Evolutionary conservation across 208 protist genomes (phyloP), one percentile per base, ranked within the genome.

Genomic region (Jaenimonas drosophilae): DNA sequence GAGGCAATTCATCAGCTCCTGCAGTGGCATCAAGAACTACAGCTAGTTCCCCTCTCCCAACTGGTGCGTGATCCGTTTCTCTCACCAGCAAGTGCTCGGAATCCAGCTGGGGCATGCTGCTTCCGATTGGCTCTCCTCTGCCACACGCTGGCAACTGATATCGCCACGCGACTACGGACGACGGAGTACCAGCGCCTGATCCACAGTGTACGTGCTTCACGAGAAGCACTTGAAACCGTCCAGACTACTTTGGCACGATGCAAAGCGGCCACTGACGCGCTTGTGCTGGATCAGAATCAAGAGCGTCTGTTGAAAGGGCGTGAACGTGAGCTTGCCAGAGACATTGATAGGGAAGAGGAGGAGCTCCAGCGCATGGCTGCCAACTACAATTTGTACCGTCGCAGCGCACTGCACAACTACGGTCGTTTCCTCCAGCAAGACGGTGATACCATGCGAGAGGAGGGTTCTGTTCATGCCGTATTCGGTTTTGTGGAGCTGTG

Each of bases 401-500:
- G 77, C 38, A 91, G 82, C 38, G 77, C 77, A 4, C 20, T 91
- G 7, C 75, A 88, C 52, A 58, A 68, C n/a, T 91, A 88, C 46
- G 77, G 67, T 2, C 66, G 75, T 0, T 82, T 76, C 48, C 44
- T 90, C 24, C 9, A 31, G 7, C 21, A 7, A 14, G 21, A 31
- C 11, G n/a, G 20, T 23, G 7, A 31, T 16, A 11, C 17, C 42
- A 26, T 21, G n/a, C 31, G n/a, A 7, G 12, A 50, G 7, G 70
- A 83, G 16, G 49, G 69, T 36, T 59, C 65, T 12, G 16, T 83
- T n/a, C 60, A 75, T n/a, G 78, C 83, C n/a, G 64, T 81, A 7
- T 92, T 84, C 38, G 67, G 71, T 6, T 78, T 92, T 46, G 76
- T 88, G 2, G 75, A 74, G 45, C 52, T 92, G 1, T 92, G 84